These are phyloP conservation scores for Rhodotorula toruloides DNA, from an alignment of 768 basidiomycete species.

Conservation along the genomic window DNA sequence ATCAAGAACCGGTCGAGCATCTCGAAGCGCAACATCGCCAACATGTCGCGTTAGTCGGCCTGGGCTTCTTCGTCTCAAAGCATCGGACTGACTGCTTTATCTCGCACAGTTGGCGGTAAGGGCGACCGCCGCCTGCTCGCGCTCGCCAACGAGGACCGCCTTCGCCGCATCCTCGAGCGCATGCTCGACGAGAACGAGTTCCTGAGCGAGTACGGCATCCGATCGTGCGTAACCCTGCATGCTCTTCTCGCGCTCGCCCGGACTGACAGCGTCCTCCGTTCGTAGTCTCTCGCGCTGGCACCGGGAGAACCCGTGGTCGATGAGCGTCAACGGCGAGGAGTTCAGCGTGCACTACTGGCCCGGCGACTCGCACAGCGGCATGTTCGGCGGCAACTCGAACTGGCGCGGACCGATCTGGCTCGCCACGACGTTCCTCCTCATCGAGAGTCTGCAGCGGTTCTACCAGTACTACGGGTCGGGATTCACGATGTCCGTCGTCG, in stretches of 20 bases:
- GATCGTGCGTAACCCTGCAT: constrained; percentile 63
- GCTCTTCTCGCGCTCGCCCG: not conserved
- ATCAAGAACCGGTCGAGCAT: constrained; percentile 85
- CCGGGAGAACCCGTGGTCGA: constrained; percentile 87
- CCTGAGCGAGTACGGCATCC: constrained; percentile 86
- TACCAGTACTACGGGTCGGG: constrained; percentile 95
- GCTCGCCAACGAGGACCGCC: constrained; percentile 81
- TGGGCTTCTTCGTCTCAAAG: not conserved
- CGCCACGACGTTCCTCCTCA: constrained; percentile 90
- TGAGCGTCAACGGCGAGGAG: constrained; percentile 83
- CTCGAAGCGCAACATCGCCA: constrained; percentile 87
- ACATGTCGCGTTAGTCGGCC: constrained; percentile 67
- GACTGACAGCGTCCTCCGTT: not conserved
- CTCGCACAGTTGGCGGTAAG: constrained; percentile 56
- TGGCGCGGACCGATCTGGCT: constrained; percentile 64
- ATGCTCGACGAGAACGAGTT: constrained; percentile 98
- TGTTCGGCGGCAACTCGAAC: constrained; percentile 71
- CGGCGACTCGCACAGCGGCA: constrained; percentile 90
- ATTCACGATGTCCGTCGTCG: constrained; percentile 55
- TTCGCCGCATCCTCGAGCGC: constrained; percentile 81
- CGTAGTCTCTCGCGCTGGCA: constrained; percentile 78
- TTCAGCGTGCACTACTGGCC: constrained; percentile 97
- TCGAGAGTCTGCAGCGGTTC: constrained; percentile 93
- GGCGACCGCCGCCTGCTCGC: constrained; percentile 84
- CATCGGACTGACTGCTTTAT: not conserved